Conservation (phyloP, 2,329 filamentous ascomycete genomes). For the Ophiostoma sp. region DNA sequence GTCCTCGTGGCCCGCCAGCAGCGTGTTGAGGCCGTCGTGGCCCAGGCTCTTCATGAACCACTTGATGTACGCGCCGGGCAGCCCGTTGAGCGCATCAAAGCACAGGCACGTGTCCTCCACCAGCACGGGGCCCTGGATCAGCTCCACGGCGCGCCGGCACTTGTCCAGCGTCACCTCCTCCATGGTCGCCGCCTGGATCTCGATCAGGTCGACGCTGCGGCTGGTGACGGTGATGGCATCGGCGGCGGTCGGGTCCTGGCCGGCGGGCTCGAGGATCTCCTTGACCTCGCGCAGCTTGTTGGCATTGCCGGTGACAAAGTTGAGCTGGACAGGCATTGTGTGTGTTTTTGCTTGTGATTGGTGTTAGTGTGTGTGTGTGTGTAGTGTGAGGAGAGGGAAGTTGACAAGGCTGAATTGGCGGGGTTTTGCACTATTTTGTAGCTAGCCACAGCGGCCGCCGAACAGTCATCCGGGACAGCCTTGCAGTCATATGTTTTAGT, state of each 20-base stretch:
- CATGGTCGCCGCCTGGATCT: slow-evolving; percentile 87
- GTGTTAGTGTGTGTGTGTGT: not conserved
- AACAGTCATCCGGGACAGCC: slow-evolving; percentile 2
- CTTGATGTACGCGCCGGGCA: slow-evolving; percentile 96
- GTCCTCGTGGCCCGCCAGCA: slow-evolving; percentile 82
- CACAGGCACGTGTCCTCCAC: slow-evolving; percentile 95
- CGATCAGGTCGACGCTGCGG: slow-evolving; percentile 72
- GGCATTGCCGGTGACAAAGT: slow-evolving; percentile 95
- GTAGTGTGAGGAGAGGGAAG: not conserved
- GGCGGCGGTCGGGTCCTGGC: not conserved
- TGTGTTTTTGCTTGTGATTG: not conserved
- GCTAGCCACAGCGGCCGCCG: not conserved
- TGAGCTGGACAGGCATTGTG: slow-evolving; percentile 48
- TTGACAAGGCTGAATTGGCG: not conserved
- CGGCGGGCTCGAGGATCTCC: slow-evolving; percentile 68
- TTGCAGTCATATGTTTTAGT: not conserved
- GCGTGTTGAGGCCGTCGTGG: slow-evolving; percentile 79
- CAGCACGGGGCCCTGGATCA: slow-evolving; percentile 82
- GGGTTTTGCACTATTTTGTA: slow-evolving; percentile 3
- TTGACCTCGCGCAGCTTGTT: slow-evolving; percentile 90
- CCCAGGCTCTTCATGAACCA: slow-evolving; percentile 86
- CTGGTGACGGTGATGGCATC: slow-evolving; percentile 62
- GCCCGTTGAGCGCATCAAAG: slow-evolving; percentile 83
- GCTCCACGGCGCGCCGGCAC: slow-evolving; percentile 71
- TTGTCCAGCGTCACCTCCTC: slow-evolving; percentile 90